Percentiles rank a stretch among this genome's conserved stretches.
phyloP scores from a whole-genome alignment of 768 basidiomycete species.

The Rossbeevera mucosa region DNA sequence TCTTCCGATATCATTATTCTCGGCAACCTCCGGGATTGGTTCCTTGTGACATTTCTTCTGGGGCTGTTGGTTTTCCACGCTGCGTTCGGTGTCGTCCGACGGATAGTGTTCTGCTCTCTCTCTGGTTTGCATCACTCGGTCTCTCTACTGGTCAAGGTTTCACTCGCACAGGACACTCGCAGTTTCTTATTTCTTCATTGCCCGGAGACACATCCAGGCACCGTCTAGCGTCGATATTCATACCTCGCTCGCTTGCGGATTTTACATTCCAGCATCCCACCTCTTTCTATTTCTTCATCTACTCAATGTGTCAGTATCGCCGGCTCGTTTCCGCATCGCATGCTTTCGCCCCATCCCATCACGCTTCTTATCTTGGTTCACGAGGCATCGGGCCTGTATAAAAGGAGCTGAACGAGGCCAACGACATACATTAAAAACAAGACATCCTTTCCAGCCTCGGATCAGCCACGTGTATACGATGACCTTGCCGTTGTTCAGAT shows the following conservation, averaged over 20 bases:
- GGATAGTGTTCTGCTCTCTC: slow-evolving; percentile 29
- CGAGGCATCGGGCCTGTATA: slow-evolving; percentile 34
- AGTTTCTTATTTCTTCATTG: slow-evolving; percentile 4
- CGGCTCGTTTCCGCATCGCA: slow-evolving; percentile 35
- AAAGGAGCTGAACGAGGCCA: slow-evolving; percentile 34
- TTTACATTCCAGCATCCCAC: slow-evolving; percentile 19
- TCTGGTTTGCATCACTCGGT: slow-evolving; percentile 28
- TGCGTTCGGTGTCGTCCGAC: slow-evolving; percentile 20
- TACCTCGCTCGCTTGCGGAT: slow-evolving; percentile 39
- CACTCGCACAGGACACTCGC: slow-evolving; percentile 37
- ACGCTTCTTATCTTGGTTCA: slow-evolving; percentile 32
- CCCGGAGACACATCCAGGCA: slow-evolving; percentile 29
- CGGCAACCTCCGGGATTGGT: slow-evolving; percentile 35
- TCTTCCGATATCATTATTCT: slow-evolving; percentile 40
- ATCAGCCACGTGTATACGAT: slow-evolving; percentile 34
- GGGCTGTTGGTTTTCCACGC: slow-evolving; percentile 31
- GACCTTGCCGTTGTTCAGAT: slow-evolving; percentile 19
- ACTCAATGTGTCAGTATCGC: slow-evolving; percentile 42
- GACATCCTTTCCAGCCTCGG: slow-evolving; percentile 17
- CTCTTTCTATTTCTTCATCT: slow-evolving; percentile 22
- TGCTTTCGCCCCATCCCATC: slow-evolving; percentile 40
- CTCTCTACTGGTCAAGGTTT: slow-evolving; percentile 33
- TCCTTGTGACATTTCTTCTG: slow-evolving; percentile 26
- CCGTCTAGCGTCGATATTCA: slow-evolving; percentile 40
- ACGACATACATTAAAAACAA: slow-evolving; percentile 27